Conservation (phyloP, 2,329 filamentous ascomycete species). For the Alternaria incomplexa region DNA sequence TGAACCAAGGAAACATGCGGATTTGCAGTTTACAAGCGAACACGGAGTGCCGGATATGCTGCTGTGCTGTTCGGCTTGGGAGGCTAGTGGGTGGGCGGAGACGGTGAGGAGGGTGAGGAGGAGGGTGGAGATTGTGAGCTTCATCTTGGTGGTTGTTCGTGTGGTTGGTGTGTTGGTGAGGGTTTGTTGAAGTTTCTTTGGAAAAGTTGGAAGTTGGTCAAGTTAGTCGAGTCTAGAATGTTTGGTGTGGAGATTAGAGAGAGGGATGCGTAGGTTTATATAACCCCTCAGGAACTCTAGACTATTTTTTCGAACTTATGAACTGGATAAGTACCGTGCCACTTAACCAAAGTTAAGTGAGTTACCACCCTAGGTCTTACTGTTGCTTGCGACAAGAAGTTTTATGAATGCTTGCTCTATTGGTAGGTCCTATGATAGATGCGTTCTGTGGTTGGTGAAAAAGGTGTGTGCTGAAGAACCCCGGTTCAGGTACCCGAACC, state of each 20-base stretch:
- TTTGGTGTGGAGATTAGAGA: not conserved
- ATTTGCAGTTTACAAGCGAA: not conserved
- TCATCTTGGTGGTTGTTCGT: not conserved
- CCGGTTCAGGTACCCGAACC: not conserved
- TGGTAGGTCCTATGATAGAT: not conserved
- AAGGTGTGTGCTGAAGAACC: not conserved
- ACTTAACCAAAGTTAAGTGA: not conserved
- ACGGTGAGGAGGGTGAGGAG: not conserved
- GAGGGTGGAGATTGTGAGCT: not conserved
- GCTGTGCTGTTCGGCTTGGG: not conserved
- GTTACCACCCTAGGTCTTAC: fast-evolving
- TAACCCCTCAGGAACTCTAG: no score
- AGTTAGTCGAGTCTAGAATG: fast-evolving
- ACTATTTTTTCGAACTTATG: no score
- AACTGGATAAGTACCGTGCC: not conserved
- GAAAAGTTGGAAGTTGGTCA: not conserved
- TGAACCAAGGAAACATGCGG: not conserved
- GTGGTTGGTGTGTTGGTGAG: not conserved
- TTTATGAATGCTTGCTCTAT: not conserved
- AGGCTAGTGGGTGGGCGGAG: not conserved
- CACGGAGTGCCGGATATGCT: not conserved
- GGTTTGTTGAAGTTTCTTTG: not conserved
- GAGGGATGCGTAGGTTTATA: not conserved
- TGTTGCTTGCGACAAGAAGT: not conserved
- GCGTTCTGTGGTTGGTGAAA: not conserved